Base-by-base conservation (phyloP, 2,329 filamentous ascomycete species). In the Colletotrichum tofieldiae region DNA sequence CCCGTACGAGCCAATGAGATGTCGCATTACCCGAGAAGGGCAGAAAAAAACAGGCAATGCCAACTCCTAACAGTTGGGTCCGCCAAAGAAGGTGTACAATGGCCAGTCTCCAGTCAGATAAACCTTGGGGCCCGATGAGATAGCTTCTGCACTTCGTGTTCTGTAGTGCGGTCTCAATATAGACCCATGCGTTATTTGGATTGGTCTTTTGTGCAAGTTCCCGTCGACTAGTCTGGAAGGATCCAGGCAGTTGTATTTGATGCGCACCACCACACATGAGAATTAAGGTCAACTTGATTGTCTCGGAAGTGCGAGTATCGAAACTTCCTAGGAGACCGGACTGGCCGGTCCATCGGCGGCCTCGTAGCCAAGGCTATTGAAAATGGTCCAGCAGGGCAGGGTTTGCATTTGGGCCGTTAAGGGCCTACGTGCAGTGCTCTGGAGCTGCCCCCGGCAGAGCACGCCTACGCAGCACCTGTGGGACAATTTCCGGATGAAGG, bases 171-270 rank as follows among this genome's bases (percentile, higher is more conserved):
- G 75, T 75, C 54, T 76, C 77, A 79, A 79, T 78, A 79, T 79
- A 70, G 66, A 66, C 65, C 75, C 71, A 76, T 75, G 72, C 74
- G 45, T 64, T 56, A 71, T 62, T 56, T 52, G 67, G 64, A 66
- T 63, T 49, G 45, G 77, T 81, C 76, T 77, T 81, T 79, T 82
- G 82, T 81, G 83, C 81, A 80, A 77, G 78, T 79, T 81, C 78
- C 83, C 83, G 82, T 58, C n/a, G 49, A 62, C 80, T 74, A 76
- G 77, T 76, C 78, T 77, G 76, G 78, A 76, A 77, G 76, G 76
- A 77, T 77, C 61, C 60, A 65, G 65, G 29, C 60, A 62, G 58
- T 23, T 70, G 67, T 67, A 54, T 35, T 54, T 51, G 52, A 66
- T 62, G 67, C 71, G 59, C 65, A 51, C 51, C 70, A 68, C 49